Base-by-base conservation (phyloP, 2,329 filamentous ascomycete genomes). In the Raffaelea ambrosiae region DNA sequence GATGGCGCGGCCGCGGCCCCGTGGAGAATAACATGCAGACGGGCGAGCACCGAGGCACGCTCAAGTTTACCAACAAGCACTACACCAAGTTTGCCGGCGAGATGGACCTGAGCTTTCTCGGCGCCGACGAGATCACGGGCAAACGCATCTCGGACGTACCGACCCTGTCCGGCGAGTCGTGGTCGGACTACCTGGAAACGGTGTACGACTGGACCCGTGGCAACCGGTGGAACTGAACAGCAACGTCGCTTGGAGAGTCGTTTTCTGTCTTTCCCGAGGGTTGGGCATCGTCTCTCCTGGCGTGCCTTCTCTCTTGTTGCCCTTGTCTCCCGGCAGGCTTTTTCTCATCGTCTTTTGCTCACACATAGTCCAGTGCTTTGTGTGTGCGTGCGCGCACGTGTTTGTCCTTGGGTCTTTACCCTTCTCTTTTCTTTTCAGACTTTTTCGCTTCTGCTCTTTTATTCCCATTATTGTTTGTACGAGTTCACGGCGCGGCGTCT, bases 61-160 rank as follows among this genome's bases (percentile, higher is more conserved):
- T 63, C 52, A 57, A 49, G 36, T 62, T 60, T 39, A 46, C 53
- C 2, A 56, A 58, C 48, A 52, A 56, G 29, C 53, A 56, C 43
- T 61, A 57, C 54, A 55, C 55, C 22, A 55, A 50, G 29, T 61
- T 62, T 43, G 38, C 51, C 0, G 59, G 55, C 43, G 45, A 54
- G 42, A 55, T 57, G 44, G 51, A 56, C 46, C 48, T 61, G 10
- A 36, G 45, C n/a, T 56, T 56, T 22, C 52, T 59, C 8, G 55
- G 52, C 23, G 54, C 44, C 3, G 42, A 46, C 44, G 35, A 51
- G n/a, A 57, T 61, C 51, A 55, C 47, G 1, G 59, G 53, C 42
- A 57, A 54, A 35, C 60, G 59, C 21, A 46, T 55, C 18, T 55
- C 50, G 2, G 47, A 54, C 43, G 52, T 54, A 29, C 51, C 54